Evolutionary conservation across 768 basidiomycete genomes (phyloP).

Genomic region (Collybiopsis confluens): DNA sequence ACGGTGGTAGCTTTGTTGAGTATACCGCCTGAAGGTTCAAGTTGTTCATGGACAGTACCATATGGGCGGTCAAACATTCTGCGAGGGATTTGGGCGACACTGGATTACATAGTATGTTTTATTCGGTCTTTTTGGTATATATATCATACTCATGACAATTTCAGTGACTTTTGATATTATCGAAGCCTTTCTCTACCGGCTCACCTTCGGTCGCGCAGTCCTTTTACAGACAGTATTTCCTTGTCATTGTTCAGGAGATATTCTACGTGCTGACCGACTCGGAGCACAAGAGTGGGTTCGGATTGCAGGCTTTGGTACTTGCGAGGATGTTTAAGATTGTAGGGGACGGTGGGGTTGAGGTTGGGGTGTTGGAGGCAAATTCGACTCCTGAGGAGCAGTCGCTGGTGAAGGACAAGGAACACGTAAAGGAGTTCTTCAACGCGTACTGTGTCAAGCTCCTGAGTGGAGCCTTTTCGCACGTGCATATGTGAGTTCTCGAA

Average conservation of each 20-base stretch:
- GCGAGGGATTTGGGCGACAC: conserved; percentile 76
- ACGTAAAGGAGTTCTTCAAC: background rate
- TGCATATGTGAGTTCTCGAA: background rate
- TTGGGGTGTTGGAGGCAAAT: conserved; percentile 61
- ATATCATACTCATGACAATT: no score
- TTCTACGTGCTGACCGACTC: conserved; percentile 76
- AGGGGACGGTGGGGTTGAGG: conserved; percentile 28
- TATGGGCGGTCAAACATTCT: conserved; percentile 82
- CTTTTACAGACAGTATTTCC: conserved; percentile 73
- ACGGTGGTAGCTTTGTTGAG: conserved; percentile 45
- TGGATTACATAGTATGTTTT: conserved; percentile 40
- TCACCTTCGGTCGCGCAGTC: conserved; percentile 56
- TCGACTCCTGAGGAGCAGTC: conserved; percentile 28
- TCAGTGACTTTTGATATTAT: conserved; percentile 65
- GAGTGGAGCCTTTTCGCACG: background rate
- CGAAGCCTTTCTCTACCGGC: conserved; percentile 57
- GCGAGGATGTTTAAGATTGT: conserved; percentile 67
- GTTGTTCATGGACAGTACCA: conserved; percentile 71
- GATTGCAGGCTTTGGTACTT: conserved; percentile 62
- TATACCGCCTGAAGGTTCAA: conserved; percentile 70
- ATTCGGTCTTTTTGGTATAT: background rate
- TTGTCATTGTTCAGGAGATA: conserved; percentile 66
- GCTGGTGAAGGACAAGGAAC: background rate
- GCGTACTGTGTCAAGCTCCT: conserved; percentile 1
- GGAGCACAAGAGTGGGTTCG: conserved; percentile 79